Evolutionary conservation across 176 grass and related monocot species (phyloP).

Genomic region (Oryza longistaminata): DNA sequence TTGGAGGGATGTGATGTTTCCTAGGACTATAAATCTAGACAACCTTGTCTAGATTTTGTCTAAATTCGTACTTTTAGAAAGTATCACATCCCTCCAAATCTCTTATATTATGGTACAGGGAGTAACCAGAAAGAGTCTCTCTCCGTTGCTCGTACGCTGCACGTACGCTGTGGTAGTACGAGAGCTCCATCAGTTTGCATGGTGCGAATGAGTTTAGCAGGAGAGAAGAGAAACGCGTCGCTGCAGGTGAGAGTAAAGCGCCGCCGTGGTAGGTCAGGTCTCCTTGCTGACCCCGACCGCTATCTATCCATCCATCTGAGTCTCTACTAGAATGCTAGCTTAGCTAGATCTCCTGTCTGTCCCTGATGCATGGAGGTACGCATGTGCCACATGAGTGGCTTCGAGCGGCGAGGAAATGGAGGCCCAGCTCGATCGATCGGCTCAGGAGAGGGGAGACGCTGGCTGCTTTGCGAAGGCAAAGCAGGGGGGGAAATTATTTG

Average conservation of each 20-base stretch:
- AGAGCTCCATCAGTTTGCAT: too few species aligned
- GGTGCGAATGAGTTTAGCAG: background rate
- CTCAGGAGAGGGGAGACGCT: background rate
- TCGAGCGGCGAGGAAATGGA: slow-evolving; percentile 47
- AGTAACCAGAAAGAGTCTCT: background rate
- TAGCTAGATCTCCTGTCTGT: background rate
- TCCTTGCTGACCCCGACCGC: background rate
- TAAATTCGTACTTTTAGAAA: too few species aligned
- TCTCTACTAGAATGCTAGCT: background rate
- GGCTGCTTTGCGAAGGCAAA: background rate
- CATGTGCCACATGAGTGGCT: slow-evolving; percentile 33
- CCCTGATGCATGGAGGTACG: background rate
- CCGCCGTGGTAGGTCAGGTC: slow-evolving; percentile 42
- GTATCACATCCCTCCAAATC: too few species aligned
- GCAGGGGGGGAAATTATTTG: too few species aligned
- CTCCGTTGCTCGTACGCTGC: background rate
- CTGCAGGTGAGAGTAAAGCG: slow-evolving; percentile 33
- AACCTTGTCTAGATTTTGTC: too few species aligned
- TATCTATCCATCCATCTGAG: background rate
- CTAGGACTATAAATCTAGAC: too few species aligned
- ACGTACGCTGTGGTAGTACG: background rate
- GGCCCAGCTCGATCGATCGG: slow-evolving; percentile 47
- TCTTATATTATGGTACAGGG: too few species aligned
- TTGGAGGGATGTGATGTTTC: too few species aligned
- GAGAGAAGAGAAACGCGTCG: background rate